Percentiles rank a stretch among this genome's conserved stretches.
These are phyloP conservation scores for Moesziomyces sp. DNA, from an alignment of 1,284 basidiomycete species.

Conservation along the genomic window DNA sequence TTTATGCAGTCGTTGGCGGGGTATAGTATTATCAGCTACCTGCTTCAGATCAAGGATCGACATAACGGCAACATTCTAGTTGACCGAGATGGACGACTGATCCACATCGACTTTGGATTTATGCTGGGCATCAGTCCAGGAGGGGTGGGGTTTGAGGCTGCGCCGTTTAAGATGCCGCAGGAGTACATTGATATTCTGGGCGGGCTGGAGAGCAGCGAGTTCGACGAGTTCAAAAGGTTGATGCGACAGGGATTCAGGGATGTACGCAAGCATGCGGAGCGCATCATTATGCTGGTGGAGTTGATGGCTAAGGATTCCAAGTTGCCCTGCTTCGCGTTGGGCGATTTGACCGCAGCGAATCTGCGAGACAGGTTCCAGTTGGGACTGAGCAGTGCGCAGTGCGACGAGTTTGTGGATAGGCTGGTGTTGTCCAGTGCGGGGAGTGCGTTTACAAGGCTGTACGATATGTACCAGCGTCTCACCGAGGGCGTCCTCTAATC, in stretches of 20 bases:
- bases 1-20: slow-evolving; percentile 92
- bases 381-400: slow-evolving; percentile 83
- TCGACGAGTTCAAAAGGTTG: slow-evolving; percentile 83
- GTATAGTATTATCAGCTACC: slow-evolving; percentile 92
- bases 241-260: slow-evolving; percentile 94
- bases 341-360: slow-evolving; percentile 85
- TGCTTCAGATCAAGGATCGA: slow-evolving; percentile 97
- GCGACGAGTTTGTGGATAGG: slow-evolving; percentile 80
- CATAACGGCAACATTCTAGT: slow-evolving; percentile 99
- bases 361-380: slow-evolving; percentile 94
- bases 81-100: slow-evolving; percentile 90
- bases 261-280: slow-evolving; percentile 93
- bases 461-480: slow-evolving; percentile 65
- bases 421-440: slow-evolving; percentile 60
- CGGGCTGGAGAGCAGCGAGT: slow-evolving; percentile 84
- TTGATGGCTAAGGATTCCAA: slow-evolving; percentile 96
- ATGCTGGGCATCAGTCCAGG: slow-evolving; percentile 87
- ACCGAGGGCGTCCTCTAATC: slow-evolving; percentile 55
- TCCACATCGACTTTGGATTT: slow-evolving; percentile 98
- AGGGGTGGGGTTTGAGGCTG: slow-evolving; percentile 97
- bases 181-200: slow-evolving; percentile 98
- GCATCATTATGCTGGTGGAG: slow-evolving; percentile 94
- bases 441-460: slow-evolving; percentile 65
- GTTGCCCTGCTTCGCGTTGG: slow-evolving; percentile 90
- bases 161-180: slow-evolving; percentile 94